phyloP scores from a whole-genome alignment of 345 rosid genomes.

The Eucalyptus regnans region DNA sequence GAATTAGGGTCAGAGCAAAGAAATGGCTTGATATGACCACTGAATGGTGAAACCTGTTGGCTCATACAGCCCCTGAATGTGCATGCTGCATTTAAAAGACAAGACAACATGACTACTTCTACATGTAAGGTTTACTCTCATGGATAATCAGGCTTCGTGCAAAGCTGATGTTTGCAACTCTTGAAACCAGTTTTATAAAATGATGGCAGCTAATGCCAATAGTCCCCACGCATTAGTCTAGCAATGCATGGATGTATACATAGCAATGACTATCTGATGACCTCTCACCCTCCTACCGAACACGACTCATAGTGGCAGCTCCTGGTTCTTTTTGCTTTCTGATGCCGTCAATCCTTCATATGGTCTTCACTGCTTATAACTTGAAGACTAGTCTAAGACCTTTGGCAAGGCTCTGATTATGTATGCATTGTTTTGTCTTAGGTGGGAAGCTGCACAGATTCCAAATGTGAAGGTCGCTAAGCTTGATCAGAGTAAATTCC shows the following conservation, averaged over 20 bases:
- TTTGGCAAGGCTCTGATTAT: background rate
- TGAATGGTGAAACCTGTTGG: background rate
- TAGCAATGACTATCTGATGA: background rate
- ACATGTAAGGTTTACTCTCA: background rate
- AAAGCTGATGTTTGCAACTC: background rate
- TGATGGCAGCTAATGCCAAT: background rate
- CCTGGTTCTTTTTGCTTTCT: background rate
- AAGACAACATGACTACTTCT: background rate
- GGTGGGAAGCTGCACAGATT: conserved; percentile 92
- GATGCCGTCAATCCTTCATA: background rate
- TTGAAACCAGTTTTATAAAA: background rate
- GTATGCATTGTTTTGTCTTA: background rate
- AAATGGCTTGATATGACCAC: background rate
- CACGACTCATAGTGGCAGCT: background rate
- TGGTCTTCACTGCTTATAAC: background rate
- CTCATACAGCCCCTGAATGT: background rate
- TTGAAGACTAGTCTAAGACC: background rate
- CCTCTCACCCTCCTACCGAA: background rate
- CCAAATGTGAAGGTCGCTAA: conserved; percentile 71
- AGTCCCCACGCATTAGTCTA: background rate
- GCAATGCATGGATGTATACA: background rate
- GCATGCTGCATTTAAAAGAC: background rate
- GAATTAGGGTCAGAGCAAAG: background rate
- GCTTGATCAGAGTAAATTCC: conserved; percentile 23
- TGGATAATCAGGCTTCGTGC: background rate